Evolutionary conservation across 768 basidiomycete species (phyloP).

Genomic region (Suillus tomentosus): DNA sequence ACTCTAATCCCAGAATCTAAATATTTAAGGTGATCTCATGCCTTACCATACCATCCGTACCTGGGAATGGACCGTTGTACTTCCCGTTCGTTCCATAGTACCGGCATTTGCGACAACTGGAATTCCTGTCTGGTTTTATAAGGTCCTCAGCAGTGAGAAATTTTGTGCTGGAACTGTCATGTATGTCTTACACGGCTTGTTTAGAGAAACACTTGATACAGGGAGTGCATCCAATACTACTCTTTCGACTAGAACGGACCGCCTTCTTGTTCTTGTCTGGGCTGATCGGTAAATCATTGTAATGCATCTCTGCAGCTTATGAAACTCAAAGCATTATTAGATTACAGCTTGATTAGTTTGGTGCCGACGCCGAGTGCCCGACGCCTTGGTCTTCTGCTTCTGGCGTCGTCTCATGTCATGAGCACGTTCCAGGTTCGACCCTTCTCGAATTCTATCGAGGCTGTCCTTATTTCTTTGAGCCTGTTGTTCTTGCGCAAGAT

Average conservation of each 20-base stretch:
- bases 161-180: background rate
- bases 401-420: conserved; percentile 39
- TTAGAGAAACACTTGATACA: conserved; percentile 17
- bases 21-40: conserved; percentile 28
- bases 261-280: conserved; percentile 34
- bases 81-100: conserved; percentile 38
- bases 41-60: conserved; percentile 31
- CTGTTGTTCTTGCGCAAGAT: conserved; percentile 29
- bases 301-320: background rate
- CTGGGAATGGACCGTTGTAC: conserved; percentile 41
- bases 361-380: conserved; percentile 21
- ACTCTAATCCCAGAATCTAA: conserved; percentile 12
- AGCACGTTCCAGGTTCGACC: conserved; percentile 41
- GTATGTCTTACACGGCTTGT: conserved; percentile 11
- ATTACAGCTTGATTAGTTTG: conserved; percentile 28
- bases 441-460: conserved; percentile 42
- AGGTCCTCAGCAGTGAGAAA: conserved; percentile 25
- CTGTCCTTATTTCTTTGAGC: conserved; percentile 32
- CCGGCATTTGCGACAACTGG: conserved; percentile 37
- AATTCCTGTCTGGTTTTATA: conserved; percentile 29
- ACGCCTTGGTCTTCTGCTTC: conserved; percentile 27
- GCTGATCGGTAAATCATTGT: conserved; percentile 31
- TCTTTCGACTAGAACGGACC: conserved; percentile 35
- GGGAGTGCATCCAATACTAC: conserved; percentile 14
- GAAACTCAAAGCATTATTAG: conserved; percentile 23